phyloP scores from a whole-genome alignment of 2,329 filamentous ascomycete species.

The Botrytis cinerea region DNA sequence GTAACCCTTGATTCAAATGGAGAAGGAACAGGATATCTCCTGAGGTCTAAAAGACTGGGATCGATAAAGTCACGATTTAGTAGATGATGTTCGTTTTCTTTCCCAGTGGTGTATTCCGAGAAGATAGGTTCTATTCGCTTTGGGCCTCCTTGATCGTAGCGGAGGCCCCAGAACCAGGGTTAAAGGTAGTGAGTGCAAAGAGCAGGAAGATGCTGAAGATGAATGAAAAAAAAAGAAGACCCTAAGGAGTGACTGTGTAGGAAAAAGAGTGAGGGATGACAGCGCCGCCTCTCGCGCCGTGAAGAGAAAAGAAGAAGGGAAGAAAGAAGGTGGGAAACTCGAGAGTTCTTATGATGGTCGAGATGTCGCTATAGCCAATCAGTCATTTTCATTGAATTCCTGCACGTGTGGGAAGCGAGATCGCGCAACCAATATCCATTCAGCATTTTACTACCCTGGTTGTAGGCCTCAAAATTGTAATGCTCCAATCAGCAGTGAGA shows the following conservation, averaged over 20 bases:
- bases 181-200: neutral
- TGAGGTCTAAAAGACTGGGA: conserved; percentile 21
- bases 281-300: conserved; percentile 13
- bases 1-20: neutral
- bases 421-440: neutral
- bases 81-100: conserved; percentile 10
- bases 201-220: neutral
- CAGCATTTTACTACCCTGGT: neutral
- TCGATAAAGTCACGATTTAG: conserved; percentile 8
- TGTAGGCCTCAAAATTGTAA: conserved; percentile 10
- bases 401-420: neutral
- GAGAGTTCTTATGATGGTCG: conserved; percentile 2
- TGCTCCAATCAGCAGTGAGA: neutral
- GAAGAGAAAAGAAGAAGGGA: conserved; percentile 8
- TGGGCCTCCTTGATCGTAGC: conserved; percentile 17
- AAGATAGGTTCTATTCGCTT: conserved; percentile 18
- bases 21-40: conserved; percentile 10
- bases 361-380: conserved; percentile 8
- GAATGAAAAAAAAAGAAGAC: neutral
- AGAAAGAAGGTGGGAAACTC: neutral
- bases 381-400: neutral
- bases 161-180: conserved; percentile 10
- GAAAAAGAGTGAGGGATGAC: neutral
- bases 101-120: conserved; percentile 12
- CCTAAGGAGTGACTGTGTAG: neutral